Conservation (phyloP, 2,329 filamentous ascomycete genomes). For the Domatiomyces catenatus region DNA sequence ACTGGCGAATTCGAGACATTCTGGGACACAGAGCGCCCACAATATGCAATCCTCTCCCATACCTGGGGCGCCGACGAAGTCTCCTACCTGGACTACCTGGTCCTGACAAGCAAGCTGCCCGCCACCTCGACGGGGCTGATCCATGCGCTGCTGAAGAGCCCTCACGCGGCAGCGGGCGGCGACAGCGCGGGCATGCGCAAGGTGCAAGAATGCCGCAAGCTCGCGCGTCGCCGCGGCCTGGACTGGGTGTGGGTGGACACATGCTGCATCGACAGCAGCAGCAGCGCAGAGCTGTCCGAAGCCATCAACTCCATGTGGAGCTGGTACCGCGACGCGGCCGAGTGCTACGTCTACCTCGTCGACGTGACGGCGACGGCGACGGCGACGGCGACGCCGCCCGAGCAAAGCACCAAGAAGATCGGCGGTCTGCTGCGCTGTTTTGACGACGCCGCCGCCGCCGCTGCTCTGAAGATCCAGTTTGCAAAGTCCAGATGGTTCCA, state of each 20-base stretch:
- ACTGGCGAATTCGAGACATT: constrained; percentile 3
- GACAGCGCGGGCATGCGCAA: not conserved
- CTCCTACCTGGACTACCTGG: constrained; percentile 6
- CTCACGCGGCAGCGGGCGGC: too few species aligned
- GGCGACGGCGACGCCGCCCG: constrained; percentile 5
- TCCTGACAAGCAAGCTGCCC: not conserved
- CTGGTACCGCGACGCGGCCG: constrained; percentile 15
- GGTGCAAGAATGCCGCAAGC: constrained; percentile 1
- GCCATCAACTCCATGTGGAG: constrained; percentile 6
- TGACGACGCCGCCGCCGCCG: too few species aligned
- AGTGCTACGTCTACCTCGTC: constrained; percentile 5
- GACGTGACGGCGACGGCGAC: constrained; percentile 7
- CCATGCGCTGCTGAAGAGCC: not conserved
- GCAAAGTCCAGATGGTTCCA: constrained; percentile 8
- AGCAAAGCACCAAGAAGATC: not conserved
- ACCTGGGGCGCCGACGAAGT: constrained; percentile 12
- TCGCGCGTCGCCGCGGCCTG: not conserved
- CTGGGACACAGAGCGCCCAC: constrained; percentile 1
- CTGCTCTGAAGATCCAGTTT: not conserved
- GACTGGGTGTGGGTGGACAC: constrained; percentile 15
- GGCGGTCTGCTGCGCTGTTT: too few species aligned
- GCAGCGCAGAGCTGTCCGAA: constrained; percentile 16
- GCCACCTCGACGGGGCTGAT: not conserved
- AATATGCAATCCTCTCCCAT: constrained; percentile 14
- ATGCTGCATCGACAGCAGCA: constrained; percentile 18